Evolutionary conservation across 1,284 basidiomycete genomes (phyloP), one percentile per base, ranked within the genome.

Genomic region (Agroathelia rolfsii): DNA sequence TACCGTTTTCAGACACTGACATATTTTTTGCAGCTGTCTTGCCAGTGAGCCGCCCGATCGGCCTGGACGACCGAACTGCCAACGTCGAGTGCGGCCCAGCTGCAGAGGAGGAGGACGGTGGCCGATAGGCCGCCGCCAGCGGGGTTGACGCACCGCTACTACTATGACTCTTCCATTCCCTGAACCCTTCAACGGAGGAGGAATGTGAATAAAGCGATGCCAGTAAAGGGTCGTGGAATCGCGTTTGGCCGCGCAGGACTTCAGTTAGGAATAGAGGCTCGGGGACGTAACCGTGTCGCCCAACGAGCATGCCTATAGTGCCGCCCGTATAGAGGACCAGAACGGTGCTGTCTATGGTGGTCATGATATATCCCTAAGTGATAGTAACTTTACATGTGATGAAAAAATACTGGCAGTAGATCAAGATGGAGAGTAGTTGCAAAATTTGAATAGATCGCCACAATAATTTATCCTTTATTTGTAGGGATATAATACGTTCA

Each of bases 221-320:
- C 48, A 84, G 78, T 19, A 76, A 58, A 5, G 86, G 87, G 47
- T 90, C 86, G 53, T 92, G 85, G 47, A 90, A 90, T 8, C 86
- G 72, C 21, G 72, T 73, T 55, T 90, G 86, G 43, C 78, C 78
- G 43, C 73, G 66, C 25, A 92, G 69, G 0, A 75, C 86, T 56
- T 85, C 80, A 5, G 82, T 85, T 41, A 94, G 62, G 54, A 90
- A 92, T 43, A 79, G 78, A 1, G 88, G 85, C 49, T 92, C 88
- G 8, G 88, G 85, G 9, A 84, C 81, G 51, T 90, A 92, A 31
- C 88, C 86, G 41, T 77, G 69, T 19, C 75, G 62, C 22, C 80
- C 75, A 22, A 82, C 67, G 24, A 89, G 76, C 86, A 89, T 89
- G 8, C 85, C 85, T 43, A 90, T 84, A 0, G 86, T 90, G 18